Conservation (phyloP, 768 basidiomycete species). For the Lanmaoa rubissima region DNA sequence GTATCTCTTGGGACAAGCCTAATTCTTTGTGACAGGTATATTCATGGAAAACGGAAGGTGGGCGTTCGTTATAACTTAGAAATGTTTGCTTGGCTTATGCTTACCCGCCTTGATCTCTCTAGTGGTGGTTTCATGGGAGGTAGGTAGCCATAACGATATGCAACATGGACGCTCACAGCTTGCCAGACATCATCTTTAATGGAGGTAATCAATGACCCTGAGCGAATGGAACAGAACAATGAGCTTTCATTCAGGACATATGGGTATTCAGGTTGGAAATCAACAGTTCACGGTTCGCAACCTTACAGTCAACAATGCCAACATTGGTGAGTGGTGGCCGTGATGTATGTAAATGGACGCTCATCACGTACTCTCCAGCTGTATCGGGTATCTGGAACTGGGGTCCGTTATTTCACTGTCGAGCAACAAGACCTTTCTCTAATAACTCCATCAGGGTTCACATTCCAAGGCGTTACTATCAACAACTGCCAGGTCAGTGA, state of each 20-base stretch:
- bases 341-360: background rate
- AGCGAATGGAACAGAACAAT: background rate
- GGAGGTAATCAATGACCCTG: slow-evolving; percentile 28
- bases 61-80: background rate
- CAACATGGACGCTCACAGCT: background rate
- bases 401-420: slow-evolving; percentile 28
- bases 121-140: slow-evolving; percentile 55
- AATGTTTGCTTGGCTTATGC: background rate
- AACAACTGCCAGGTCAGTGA: slow-evolving; percentile 33
- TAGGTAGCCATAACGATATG: slow-evolving; percentile 25
- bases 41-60: slow-evolving; percentile 77
- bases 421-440: background rate
- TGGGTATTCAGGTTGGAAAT: slow-evolving; percentile 71
- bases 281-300: slow-evolving; percentile 78
- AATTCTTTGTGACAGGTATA: slow-evolving; percentile 35
- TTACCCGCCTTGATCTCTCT: background rate
- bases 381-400: slow-evolving; percentile 40
- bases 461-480: slow-evolving; percentile 51
- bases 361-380: slow-evolving; percentile 16
- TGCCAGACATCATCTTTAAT: slow-evolving; percentile 41
- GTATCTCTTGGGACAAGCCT: background rate
- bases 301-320: slow-evolving; percentile 49
- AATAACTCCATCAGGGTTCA: slow-evolving; percentile 38
- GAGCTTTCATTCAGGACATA: slow-evolving; percentile 31
- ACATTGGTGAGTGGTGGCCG: slow-evolving; percentile 29